Percentiles rank a stretch among this genome's conserved stretches.
Conservation (phyloP, 164 flowering plant genomes). For the Platanus orientalis region DNA sequence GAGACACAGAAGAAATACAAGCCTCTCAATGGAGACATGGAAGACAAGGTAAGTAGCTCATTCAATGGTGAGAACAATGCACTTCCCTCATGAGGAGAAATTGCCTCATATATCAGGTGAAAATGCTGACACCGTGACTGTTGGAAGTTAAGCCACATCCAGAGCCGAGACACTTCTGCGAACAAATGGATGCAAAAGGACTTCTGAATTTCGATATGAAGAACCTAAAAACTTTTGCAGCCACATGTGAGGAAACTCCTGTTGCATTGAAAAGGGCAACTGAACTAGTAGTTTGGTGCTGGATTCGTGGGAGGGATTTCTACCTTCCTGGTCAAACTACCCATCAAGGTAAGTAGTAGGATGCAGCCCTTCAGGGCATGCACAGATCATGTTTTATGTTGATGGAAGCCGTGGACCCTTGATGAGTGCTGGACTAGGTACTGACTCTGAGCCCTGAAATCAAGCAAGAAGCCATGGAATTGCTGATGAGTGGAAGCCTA, state of each 20-base stretch:
- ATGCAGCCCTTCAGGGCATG: conserved; percentile 57
- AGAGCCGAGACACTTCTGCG: conserved; percentile 53
- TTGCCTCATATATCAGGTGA: conserved; percentile 39
- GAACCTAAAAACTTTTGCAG: conserved; percentile 37
- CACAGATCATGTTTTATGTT: conserved; percentile 51
- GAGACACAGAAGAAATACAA: conserved; percentile 37
- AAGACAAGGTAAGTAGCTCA: conserved; percentile 55
- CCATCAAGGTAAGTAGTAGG: conserved; percentile 35
- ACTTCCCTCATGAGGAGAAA: conserved; percentile 27
- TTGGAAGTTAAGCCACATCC: conserved; percentile 55
- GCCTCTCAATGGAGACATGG: conserved; percentile 22
- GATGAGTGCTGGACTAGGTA: conserved; percentile 42
- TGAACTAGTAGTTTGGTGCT: conserved; percentile 63
- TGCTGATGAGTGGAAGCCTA: conserved; percentile 75
- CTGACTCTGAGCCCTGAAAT: conserved; percentile 48
- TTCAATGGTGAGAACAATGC: conserved; percentile 35
- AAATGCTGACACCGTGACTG: conserved; percentile 31
- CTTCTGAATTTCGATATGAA: conserved; percentile 48
- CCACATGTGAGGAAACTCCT: conserved; percentile 50
- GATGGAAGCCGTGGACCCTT: conserved; percentile 60
- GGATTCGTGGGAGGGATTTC: conserved; percentile 58
- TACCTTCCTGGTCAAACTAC: conserved; percentile 41
- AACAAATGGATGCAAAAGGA: conserved; percentile 73
- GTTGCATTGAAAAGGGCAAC: conserved; percentile 65
- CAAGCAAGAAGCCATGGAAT: conserved; percentile 71